phyloP scores from a whole-genome alignment of 768 basidiomycete species.

The Boletus bicolor region DNA sequence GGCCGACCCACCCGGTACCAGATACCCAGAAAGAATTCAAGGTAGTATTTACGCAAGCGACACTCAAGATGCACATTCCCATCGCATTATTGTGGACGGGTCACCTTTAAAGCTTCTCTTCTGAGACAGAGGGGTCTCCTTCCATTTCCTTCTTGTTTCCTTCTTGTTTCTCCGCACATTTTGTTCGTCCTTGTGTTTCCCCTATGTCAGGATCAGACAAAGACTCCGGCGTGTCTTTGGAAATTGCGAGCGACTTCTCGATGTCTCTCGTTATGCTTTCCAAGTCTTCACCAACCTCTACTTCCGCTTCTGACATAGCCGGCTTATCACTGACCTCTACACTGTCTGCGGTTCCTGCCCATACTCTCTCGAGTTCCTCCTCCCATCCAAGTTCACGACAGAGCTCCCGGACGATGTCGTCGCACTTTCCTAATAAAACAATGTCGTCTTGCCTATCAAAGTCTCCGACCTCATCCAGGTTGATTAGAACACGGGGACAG shows the following conservation, averaged over 20 bases:
- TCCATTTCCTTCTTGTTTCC: background rate
- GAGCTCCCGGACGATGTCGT: constrained; percentile 59
- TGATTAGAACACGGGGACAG: constrained; percentile 86
- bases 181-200: background rate
- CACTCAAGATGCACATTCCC: background rate
- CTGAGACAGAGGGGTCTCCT: background rate
- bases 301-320: constrained; percentile 5
- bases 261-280: constrained; percentile 26
- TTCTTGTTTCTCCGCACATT: background rate
- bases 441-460: constrained; percentile 59
- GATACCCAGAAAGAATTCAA: background rate
- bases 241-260: constrained; percentile 20
- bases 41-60: background rate
- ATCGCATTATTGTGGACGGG: background rate
- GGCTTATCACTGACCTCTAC: constrained; percentile 17
- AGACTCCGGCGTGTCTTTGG: constrained; percentile 1
- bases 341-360: constrained; percentile 48
- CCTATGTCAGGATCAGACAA: background rate
- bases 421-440: constrained; percentile 66
- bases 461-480: constrained; percentile 77
- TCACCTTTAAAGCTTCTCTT: constrained; percentile 8
- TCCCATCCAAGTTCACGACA: constrained; percentile 74
- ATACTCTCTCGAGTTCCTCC: constrained; percentile 52
- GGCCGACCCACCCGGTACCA: background rate
- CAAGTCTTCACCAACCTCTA: constrained; percentile 21